Base-by-base conservation (phyloP, 2,329 filamentous ascomycete species). In the Trichoderma atroviride region DNA sequence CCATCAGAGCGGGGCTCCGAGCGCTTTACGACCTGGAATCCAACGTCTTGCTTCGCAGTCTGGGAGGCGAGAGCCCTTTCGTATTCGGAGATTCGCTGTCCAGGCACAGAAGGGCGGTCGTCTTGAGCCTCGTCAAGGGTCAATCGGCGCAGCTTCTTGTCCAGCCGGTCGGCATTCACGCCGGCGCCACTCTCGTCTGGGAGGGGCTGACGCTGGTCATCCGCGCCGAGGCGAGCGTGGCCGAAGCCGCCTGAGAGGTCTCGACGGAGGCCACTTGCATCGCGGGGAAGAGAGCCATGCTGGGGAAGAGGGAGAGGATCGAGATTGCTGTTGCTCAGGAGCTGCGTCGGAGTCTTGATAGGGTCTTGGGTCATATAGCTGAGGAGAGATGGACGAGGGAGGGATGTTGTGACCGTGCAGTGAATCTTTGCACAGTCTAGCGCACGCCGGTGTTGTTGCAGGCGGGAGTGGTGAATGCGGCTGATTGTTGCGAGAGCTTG, bases 361-460 rank as follows among this genome's bases (percentile, higher is more conserved):
- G 82, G 82, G 84, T 85, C 86, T 85, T 82, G 83, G 83, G 89
- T 88, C 88, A 90, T 90, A 88, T 86, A 90, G 87, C 80, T 84
- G 78, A 78, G 76, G 73, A 75, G 73, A 74, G 76, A 74, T 78
- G 72, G 74, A 75, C 29, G 52, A 76, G 75, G 74, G 67, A 61
- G 72, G 72, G 70, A 65, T 72, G 71, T 72, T 76, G 75, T 77
- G 80, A 86, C 86, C 85, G 85, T 87, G 86, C 86, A 78, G 78
- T 75, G 72, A 73, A 70, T 74, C 71, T 76, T 77, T 80, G 85
- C 86, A 88, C 86, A 88, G 85, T 84, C 84, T 76, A 59, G 71
- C 64, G 70, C 70, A 71, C 57, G 55, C 43, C 58, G 69, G 61
- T 55, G 22, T 22, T 53, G 58, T 58, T 9, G 40, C 63, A 61